Evolutionary conservation across 306 rosid genomes (phyloP).

Genomic region (Hylodesmum podocarpum): DNA sequence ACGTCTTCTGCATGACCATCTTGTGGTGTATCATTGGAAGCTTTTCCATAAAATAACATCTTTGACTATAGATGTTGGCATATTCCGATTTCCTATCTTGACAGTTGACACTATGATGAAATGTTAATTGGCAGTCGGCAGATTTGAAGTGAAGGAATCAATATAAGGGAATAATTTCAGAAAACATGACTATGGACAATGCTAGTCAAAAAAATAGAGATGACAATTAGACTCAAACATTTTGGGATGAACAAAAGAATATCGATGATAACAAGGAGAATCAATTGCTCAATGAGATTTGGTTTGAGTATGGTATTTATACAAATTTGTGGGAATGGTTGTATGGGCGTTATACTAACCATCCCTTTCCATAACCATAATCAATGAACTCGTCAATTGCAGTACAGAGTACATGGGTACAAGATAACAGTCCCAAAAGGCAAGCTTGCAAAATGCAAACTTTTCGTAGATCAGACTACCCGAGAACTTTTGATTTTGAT

Average conservation of each 20-base stretch:
- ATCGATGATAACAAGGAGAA: too few relatives aligned
- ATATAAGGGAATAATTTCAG: neutral
- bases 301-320: neutral
- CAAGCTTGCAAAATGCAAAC: neutral
- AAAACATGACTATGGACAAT: neutral
- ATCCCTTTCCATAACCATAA: neutral
- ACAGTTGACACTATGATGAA: slow-evolving; percentile 7
- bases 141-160: neutral
- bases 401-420: neutral
- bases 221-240: neutral
- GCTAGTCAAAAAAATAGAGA: neutral
- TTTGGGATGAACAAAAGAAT: too few relatives aligned
- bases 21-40: slow-evolving; percentile 24
- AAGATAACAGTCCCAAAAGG: neutral
- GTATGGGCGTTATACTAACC: too few relatives aligned
- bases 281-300: too few relatives aligned
- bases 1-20: slow-evolving; percentile 36
- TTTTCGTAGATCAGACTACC: neutral
- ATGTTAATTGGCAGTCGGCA: neutral
- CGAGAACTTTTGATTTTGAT: neutral
- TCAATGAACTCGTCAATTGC: neutral
- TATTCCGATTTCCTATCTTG: slow-evolving; percentile 36
- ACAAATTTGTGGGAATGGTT: too few relatives aligned
- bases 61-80: slow-evolving; percentile 15
- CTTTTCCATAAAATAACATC: slow-evolving; percentile 33